Evolutionary conservation across 106 monocot species (phyloP), one percentile per base, ranked within the genome.

Genomic region (Dendrobium nobile): DNA sequence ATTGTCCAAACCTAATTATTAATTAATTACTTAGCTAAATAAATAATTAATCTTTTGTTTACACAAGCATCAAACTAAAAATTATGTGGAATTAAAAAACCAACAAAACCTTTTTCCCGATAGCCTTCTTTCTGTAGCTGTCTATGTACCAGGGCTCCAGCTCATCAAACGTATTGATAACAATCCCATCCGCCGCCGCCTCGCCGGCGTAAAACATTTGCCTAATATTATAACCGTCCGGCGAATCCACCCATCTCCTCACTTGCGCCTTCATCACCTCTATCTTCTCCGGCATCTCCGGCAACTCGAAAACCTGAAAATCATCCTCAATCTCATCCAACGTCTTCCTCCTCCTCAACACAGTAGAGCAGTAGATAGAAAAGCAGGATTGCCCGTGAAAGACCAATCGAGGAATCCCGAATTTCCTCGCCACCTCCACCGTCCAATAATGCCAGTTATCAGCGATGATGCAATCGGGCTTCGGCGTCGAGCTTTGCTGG

Each of bases 371-470:
- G 16, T 84, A 43, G 2, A 80, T 45, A 64, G 47, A 73, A 84
- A 92, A 92, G 75, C 85, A 85, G 18, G 77, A 82, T 5, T 74
- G 33, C 5, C 85, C 85, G 78, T 83, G 79, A 77, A 88, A 92
- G 18, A 86, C 59, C 7, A 89, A 58, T 58, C 92, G 79, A 2
- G 87, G 90, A 28, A 92, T 79, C 9, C 73, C 64, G 26, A 94
- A 80, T 7, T 82, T 47, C 1, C 54, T 45, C 3, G 89, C 82
- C 9, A 88, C 61, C 6, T 77, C 75, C 16, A 2, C 11, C 4
- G 86, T 82, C 89, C 89, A 89, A 2, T 47, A 43, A 41, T 51
- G 72, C n/a, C 28, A 48, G 13, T 20, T 19, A 73, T 89, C 89
- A 13, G 84, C 56, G 42, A 89, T 54, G 20, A 86, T 77, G 78